phyloP scores from a whole-genome alignment of 2,329 filamentous ascomycete genomes.

The Aspergillus terreus region DNA sequence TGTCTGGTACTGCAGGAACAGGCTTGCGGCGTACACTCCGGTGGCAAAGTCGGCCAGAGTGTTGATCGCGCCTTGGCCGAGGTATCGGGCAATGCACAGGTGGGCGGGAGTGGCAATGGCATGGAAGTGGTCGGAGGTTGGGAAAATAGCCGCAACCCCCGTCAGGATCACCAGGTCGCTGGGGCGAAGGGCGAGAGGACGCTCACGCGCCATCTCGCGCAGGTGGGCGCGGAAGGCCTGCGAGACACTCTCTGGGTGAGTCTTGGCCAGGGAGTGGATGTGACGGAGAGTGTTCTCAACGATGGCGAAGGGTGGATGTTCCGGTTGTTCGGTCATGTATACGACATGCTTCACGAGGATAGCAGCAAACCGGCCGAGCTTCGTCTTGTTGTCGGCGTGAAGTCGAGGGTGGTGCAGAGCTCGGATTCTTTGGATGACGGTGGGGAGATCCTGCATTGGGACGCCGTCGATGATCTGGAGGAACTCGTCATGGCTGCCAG shows the following conservation, averaged over 20 bases:
- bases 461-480: slow-evolving; percentile 61
- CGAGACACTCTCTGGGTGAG: slow-evolving; percentile 73
- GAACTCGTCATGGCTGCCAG: slow-evolving; percentile 71
- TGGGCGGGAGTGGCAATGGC: slow-evolving; percentile 88
- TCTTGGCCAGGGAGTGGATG: slow-evolving; percentile 86
- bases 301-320: slow-evolving; percentile 59
- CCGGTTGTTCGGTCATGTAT: slow-evolving; percentile 51
- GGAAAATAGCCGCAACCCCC: slow-evolving; percentile 79
- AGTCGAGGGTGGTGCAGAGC: slow-evolving; percentile 90
- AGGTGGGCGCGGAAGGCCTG: slow-evolving; percentile 74
- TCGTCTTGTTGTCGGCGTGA: slow-evolving; percentile 77
- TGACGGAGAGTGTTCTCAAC: slow-evolving; percentile 82
- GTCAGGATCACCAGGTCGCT: slow-evolving; percentile 82
- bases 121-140: slow-evolving; percentile 96
- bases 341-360: slow-evolving; percentile 54
- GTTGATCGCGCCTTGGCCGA: slow-evolving; percentile 71
- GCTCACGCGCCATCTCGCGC: slow-evolving; percentile 50
- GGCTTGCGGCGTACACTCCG: slow-evolving; percentile 74
- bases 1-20: slow-evolving; percentile 77
- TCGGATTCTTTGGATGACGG: slow-evolving; percentile 82
- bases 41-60: slow-evolving; percentile 63
- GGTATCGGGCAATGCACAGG: slow-evolving; percentile 76
- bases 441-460: slow-evolving; percentile 63
- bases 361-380: slow-evolving; percentile 57
- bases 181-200: slow-evolving; percentile 49